Evolutionary conservation across 1,139 yeast species (phyloP).

Genomic region (Yamadazyma diospyri): DNA sequence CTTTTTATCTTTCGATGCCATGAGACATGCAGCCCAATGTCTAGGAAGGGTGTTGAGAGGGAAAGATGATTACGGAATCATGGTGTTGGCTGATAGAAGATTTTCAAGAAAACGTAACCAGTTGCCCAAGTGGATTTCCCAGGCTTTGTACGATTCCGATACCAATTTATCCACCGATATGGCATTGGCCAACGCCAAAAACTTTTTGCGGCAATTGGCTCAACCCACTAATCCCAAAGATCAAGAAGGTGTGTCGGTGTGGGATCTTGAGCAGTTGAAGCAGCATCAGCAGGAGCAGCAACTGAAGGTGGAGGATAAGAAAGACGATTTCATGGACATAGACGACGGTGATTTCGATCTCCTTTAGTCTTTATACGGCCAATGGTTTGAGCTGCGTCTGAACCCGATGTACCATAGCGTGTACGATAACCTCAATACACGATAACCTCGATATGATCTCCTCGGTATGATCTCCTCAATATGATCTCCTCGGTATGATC

Average conservation of each 20-base stretch:
- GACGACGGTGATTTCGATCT: slow-evolving; percentile 47
- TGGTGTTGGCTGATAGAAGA: slow-evolving; percentile 95
- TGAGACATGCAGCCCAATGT: slow-evolving; percentile 99
- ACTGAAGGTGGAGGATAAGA: slow-evolving; percentile 12
- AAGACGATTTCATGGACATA: slow-evolving; percentile 43
- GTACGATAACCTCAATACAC: no score
- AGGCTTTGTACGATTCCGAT: slow-evolving; percentile 88
- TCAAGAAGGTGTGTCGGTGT: slow-evolving; percentile 91
- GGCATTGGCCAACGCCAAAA: slow-evolving; percentile 94
- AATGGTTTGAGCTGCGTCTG: not conserved
- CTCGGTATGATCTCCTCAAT: no score
- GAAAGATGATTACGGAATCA: slow-evolving; percentile 96
- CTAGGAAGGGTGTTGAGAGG: slow-evolving; percentile 95
- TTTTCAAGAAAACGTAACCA: slow-evolving; percentile 83
- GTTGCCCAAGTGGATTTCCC: slow-evolving; percentile 95
- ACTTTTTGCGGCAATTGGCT: slow-evolving; percentile 87
- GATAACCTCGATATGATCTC: no score
- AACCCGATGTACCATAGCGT: no score
- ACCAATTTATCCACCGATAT: slow-evolving; percentile 91
- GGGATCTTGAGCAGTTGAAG: slow-evolving; percentile 74
- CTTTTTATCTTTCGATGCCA: slow-evolving; percentile 94
- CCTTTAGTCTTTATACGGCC: slow-evolving; percentile 16
- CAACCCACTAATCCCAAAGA: slow-evolving; percentile 91
- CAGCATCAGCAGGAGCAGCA: slow-evolving; percentile 55
- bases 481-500: no score